phyloP scores from a whole-genome alignment of 768 basidiomycete genomes.

The Kwoniella pini region DNA sequence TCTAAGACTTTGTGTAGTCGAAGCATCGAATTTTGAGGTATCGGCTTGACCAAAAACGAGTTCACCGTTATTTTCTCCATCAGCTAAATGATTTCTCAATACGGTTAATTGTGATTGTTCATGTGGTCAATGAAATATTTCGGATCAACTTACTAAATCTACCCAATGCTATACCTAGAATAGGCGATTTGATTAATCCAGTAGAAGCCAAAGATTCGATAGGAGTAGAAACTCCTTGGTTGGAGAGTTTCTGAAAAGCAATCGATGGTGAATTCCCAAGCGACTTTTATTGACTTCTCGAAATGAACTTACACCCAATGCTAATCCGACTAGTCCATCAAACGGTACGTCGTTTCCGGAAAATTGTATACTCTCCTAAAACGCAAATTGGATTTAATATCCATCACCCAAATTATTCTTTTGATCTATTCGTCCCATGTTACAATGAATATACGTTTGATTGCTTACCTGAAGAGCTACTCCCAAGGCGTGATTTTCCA shows the following conservation, averaged over 20 bases:
- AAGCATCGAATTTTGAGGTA: constrained; percentile 65
- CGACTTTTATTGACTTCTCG: too few species aligned
- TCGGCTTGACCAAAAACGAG: constrained; percentile 81
- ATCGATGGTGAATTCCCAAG: too few species aligned
- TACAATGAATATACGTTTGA: constrained; percentile 1
- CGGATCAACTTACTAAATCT: constrained; percentile 58
- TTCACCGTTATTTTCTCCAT: constrained; percentile 59
- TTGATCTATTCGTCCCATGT: too few species aligned
- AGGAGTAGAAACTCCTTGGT: constrained; percentile 67
- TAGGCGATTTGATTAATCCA: constrained; percentile 64
- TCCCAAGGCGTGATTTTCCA: constrained; percentile 68
- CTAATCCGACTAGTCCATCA: constrained; percentile 54
- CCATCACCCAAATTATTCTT: too few species aligned
- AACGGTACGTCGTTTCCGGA: constrained; percentile 55
- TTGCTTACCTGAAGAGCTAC: constrained; percentile 63
- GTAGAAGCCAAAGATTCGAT: constrained; percentile 67
- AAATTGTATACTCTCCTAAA: constrained; percentile 41
- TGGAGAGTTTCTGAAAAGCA: constrained; percentile 60
- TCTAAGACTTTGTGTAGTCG: constrained; percentile 55
- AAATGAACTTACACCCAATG: constrained; percentile 31
- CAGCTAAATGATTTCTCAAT: constrained; percentile 13
- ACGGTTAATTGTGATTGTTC: too few species aligned
- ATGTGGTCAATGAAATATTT: not conserved
- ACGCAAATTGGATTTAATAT: constrained; percentile 50
- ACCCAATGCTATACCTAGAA: constrained; percentile 78